Base-by-base conservation (phyloP, 208 protist species). In the Leishmania braziliensis region DNA sequence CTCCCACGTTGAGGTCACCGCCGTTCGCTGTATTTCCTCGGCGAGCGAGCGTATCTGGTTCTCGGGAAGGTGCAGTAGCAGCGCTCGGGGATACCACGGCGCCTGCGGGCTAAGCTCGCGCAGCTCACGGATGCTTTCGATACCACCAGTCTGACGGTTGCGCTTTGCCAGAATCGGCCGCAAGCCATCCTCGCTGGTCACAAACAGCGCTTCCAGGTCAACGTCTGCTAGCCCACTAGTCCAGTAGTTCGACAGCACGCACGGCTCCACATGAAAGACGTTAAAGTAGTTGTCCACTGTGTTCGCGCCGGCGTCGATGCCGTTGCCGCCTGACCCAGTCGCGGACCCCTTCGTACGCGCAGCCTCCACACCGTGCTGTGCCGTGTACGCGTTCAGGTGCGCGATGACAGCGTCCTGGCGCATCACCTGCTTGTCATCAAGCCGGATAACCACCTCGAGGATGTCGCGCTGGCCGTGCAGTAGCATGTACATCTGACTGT, bases 171-270 rank as follows among this genome's bases (percentile, higher is more conserved):
- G 80, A 26, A 95, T 85, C 9, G 93, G 93, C 1, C 86, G 84
- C 26, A 94, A 86, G 58, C 83, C 89, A 70, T 86, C 87, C 51
- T 86, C 75, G 80, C 85, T 94, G 23, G 89, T 95, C 26, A 97
- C 81, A 77, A 97, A 87, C 53, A 97, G 88, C 16, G 87, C 84
- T 75, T 95, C 87, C 39, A 97, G 84, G 71, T 97, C 93, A 20
- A 86, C 75, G 46, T 95, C 85, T 9, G 84, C 90, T 74, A 90
- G 86, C 2, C 83, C 86, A 68, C 86, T 93, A 48, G 84, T 77
- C 92, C 93, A 97, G 85, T 97, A 97, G 82, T 89, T 92, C 36
- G 89, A 91, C 60, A 91, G 79, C 81, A 91, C 84, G 68, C 93
- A 97, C 51, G 93, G 93, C 89, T 95, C 88, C 20, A 97, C 91